These are phyloP conservation scores for Colletotrichum salicis DNA, from an alignment of 2,329 filamentous ascomycete species.

Conservation along the genomic window DNA sequence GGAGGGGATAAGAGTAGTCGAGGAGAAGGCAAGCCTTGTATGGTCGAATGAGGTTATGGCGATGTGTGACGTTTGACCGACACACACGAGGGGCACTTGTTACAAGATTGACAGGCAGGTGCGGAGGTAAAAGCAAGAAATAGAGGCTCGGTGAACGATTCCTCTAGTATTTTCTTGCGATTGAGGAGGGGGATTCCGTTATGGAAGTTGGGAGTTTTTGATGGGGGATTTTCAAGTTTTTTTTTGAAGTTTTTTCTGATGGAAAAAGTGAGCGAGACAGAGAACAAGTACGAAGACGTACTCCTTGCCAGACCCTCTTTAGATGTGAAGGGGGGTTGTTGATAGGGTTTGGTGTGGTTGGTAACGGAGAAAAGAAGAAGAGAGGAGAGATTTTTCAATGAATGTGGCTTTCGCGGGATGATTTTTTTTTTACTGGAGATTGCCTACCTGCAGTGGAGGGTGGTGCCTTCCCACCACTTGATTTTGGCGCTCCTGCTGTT, in stretches of 20 bases:
- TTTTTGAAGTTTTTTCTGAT: slow-evolving; percentile 66
- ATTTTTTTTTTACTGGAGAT: slow-evolving; percentile 37
- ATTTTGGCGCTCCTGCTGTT: background rate
- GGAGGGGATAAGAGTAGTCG: slow-evolving; percentile 19
- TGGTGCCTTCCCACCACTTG: slow-evolving; percentile 19
- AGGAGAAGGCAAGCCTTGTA: slow-evolving; percentile 24
- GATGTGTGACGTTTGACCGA: slow-evolving; percentile 37
- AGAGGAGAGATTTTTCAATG: slow-evolving; percentile 52
- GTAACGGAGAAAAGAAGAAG: slow-evolving; percentile 51
- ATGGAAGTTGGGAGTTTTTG: slow-evolving; percentile 44
- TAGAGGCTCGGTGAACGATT: slow-evolving; percentile 20
- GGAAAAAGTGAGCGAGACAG: slow-evolving; percentile 67
- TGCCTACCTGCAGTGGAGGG: slow-evolving; percentile 26
- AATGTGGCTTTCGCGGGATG: slow-evolving; percentile 36
- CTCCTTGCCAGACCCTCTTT: slow-evolving; percentile 64
- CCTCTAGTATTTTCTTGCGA: slow-evolving; percentile 31
- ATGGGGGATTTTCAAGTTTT: slow-evolving; percentile 65
- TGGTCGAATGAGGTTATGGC: slow-evolving; percentile 22
- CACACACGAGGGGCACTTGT: slow-evolving; percentile 34
- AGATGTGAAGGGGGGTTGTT: slow-evolving; percentile 53
- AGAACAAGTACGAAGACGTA: slow-evolving; percentile 69
- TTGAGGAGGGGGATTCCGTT: slow-evolving; percentile 36
- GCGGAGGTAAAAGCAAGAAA: slow-evolving; percentile 33
- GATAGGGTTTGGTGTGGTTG: slow-evolving; percentile 62
- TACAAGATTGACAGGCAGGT: slow-evolving; percentile 35